phyloP scores from a whole-genome alignment of 2,329 filamentous ascomycete species.

The Colletotrichum costaricense region DNA sequence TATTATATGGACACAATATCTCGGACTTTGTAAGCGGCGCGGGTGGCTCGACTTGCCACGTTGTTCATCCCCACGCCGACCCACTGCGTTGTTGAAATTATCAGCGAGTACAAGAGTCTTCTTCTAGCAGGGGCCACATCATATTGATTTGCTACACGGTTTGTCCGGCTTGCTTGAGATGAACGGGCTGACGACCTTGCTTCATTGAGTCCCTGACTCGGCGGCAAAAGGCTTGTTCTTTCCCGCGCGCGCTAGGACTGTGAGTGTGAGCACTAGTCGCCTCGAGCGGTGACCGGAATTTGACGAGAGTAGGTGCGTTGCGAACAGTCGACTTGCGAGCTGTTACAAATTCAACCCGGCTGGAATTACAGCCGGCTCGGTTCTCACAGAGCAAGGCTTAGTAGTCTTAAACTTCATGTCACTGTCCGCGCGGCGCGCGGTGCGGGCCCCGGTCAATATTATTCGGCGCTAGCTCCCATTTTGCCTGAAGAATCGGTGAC shows the following conservation, averaged over 20 bases:
- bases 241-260: not conserved
- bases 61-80: not conserved
- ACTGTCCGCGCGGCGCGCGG: not conserved
- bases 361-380: no score
- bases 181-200: not conserved
- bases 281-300: not conserved
- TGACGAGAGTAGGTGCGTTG: not conserved
- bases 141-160: not conserved
- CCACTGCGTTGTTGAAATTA: not conserved
- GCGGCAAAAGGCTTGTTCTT: not conserved
- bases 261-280: not conserved
- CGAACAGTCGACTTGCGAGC: no score
- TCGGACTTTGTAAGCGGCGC: not conserved
- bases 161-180: not conserved
- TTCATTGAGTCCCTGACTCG: not conserved
- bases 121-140: not conserved
- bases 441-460: not conserved
- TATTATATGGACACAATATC: not conserved
- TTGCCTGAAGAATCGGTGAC: not conserved
- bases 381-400: not conserved
- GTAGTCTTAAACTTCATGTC: not conserved
- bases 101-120: not conserved
- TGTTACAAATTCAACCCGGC: no score
- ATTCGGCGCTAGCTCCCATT: not conserved
- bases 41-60: not conserved